Evolutionary conservation across 1,284 basidiomycete genomes (phyloP).

Genomic region (Pseudozyma pruni): DNA sequence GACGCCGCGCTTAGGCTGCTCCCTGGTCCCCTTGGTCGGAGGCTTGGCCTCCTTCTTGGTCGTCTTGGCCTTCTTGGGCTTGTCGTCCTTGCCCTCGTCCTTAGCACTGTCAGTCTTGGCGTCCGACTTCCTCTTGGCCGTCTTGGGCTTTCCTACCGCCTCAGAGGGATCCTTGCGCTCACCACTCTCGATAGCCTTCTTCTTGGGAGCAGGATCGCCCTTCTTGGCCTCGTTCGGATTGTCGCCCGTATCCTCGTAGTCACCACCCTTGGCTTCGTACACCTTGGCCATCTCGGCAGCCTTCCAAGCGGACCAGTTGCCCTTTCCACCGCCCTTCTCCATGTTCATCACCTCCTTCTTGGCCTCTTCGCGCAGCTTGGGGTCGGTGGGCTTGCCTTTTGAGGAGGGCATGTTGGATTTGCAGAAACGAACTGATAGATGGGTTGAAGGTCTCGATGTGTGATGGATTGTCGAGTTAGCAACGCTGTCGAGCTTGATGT

Average conservation of each 20-base stretch:
- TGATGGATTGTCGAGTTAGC: too few relatives aligned
- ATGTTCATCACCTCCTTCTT: conserved; percentile 67
- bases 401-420: conserved; percentile 67
- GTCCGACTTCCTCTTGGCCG: conserved; percentile 7
- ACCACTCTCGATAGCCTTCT: conserved; percentile 48
- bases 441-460: neutral
- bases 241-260: conserved; percentile 69
- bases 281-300: conserved; percentile 68
- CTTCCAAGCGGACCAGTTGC: conserved; percentile 69
- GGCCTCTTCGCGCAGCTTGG: conserved; percentile 69
- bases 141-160: conserved; percentile 31
- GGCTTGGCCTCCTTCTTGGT: conserved; percentile 34
- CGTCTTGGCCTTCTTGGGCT: conserved; percentile 15
- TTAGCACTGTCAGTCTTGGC: conserved; percentile 9
- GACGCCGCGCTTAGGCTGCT: conserved; percentile 42
- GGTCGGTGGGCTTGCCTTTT: conserved; percentile 70
- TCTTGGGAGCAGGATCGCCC: conserved; percentile 68
- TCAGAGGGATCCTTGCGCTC: conserved; percentile 41
- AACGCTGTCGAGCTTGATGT: too few relatives aligned
- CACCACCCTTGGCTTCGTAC: conserved; percentile 69
- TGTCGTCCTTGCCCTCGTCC: conserved; percentile 7
- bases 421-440: too few relatives aligned
- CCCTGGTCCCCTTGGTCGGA: conserved; percentile 20
- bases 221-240: conserved; percentile 69
- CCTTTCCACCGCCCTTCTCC: conserved; percentile 69